Evolutionary conservation across 106 monocot genomes (phyloP), one percentile per base, ranked within the genome.

Genomic region (Allium fistulosum): DNA sequence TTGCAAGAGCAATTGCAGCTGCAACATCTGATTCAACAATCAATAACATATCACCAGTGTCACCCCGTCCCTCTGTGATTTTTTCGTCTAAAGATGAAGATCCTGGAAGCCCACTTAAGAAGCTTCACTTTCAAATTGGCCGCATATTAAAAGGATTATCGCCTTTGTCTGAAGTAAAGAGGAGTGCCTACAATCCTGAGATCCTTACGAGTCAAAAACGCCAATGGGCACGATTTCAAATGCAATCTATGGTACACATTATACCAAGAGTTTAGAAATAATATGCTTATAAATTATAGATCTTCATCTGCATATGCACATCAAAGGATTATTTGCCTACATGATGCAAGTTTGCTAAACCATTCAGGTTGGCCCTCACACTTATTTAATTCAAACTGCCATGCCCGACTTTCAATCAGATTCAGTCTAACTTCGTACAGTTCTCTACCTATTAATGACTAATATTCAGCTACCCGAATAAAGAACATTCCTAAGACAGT

Each of bases 201-300:
- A 80, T 92, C 58, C 86, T 99, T 48, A 99, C 97, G 6, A 87
- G 78, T 47, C 97, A 99, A 69, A 99, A 99, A 72, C 86, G 97
- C 22, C 97, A 86, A 57, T 99, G 97, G 97, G 87, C 97, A 48
- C 80, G 87, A 66, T 92, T 81, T 73, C 97, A 97, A 70, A 61
- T 92, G 74, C 76, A 84, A 66, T 80, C 78, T 49, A 51, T 83
- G 80, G 97, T 92, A 85, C 45, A 58, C 46, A 46, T 49, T 75
- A 17, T 63, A 67, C 72, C 48, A 62, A n/a, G 61, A 69, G 2
- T 69, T 14, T 73, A 37, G 37, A 37, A 37, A 37, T 37, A 37
- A 37, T 37, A 37, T 37, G 37, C 37, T 37, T 37, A 37, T 37
- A 37, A 37, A 37, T 37, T 37, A 37, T 4, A 37, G 37, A 37